phyloP scores from a whole-genome alignment of 306 rosid genomes.

The Abrus precatorius region DNA sequence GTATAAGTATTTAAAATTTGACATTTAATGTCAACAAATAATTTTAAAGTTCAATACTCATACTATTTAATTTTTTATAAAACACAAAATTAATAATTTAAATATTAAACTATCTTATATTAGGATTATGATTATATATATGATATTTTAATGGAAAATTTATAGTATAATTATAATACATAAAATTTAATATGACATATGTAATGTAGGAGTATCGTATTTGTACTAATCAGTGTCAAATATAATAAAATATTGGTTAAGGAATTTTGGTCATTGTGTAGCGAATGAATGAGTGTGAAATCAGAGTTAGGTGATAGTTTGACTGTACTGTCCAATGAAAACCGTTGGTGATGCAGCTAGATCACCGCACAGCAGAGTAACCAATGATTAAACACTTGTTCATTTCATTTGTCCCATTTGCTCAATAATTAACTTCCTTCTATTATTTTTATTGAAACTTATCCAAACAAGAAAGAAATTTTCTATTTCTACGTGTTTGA shows the following conservation, averaged over 20 bases:
- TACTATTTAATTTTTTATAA: too few relatives aligned
- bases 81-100: too few relatives aligned
- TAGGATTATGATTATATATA: too few relatives aligned
- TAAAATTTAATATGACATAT: too few relatives aligned
- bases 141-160: too few relatives aligned
- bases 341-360: conserved; percentile 5
- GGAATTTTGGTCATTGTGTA: neutral
- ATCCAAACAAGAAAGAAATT: neutral
- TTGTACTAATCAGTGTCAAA: too few relatives aligned
- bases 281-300: neutral
- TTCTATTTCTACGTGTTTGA: neutral
- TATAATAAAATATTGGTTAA: neutral
- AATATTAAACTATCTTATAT: too few relatives aligned
- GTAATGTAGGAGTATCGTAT: too few relatives aligned
- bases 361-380: neutral
- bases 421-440: neutral
- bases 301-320: neutral
- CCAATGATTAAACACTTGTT: neutral
- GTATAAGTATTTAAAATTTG: too few relatives aligned
- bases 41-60: too few relatives aligned
- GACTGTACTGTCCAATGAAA: conserved; percentile 29
- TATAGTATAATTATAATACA: too few relatives aligned
- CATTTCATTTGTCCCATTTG: neutral
- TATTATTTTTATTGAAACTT: neutral
- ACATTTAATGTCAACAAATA: too few relatives aligned